Evolutionary conservation across 129 eudicot species (phyloP).

Genomic region (Centaurea solstitialis): DNA sequence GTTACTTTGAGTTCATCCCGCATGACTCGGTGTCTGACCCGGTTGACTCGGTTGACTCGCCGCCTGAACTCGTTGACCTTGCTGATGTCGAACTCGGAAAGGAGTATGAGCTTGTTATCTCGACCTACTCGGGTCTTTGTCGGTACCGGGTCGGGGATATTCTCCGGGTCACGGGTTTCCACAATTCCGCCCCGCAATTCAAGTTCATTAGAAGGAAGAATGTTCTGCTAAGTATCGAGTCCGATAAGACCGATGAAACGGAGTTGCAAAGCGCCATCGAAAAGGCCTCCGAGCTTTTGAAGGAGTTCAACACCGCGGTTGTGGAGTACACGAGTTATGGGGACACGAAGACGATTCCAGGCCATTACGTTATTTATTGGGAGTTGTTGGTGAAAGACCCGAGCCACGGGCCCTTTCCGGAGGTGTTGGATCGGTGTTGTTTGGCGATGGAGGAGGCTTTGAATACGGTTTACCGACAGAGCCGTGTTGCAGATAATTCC

Average conservation of each 20-base stretch:
- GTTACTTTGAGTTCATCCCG: slow-evolving; percentile 67
- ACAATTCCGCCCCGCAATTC: slow-evolving; percentile 76
- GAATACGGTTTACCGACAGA: slow-evolving; percentile 51
- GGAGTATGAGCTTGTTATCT: slow-evolving; percentile 74
- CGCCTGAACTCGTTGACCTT: slow-evolving; percentile 50
- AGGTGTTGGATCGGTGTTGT: slow-evolving; percentile 43
- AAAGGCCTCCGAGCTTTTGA: slow-evolving; percentile 45
- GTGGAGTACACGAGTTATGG: slow-evolving; percentile 71
- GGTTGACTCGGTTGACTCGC: slow-evolving; percentile 23
- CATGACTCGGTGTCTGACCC: slow-evolving; percentile 36
- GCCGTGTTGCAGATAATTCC: slow-evolving; percentile 63
- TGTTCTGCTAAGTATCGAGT: slow-evolving; percentile 63
- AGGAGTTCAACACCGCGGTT: slow-evolving; percentile 37
- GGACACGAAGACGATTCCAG: slow-evolving; percentile 49
- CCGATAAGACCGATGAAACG: slow-evolving; percentile 76
- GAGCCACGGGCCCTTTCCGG: slow-evolving; percentile 21
- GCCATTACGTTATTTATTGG: slow-evolving; percentile 61
- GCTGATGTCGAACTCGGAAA: slow-evolving; percentile 64
- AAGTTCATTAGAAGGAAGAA: slow-evolving; percentile 71
- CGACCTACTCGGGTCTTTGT: slow-evolving; percentile 72
- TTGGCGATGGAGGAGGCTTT: slow-evolving; percentile 50
- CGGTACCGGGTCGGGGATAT: slow-evolving; percentile 80
- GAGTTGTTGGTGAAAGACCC: slow-evolving; percentile 51
- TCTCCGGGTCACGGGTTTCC: slow-evolving; percentile 83
- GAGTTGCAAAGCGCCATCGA: slow-evolving; percentile 72